A percentile compares a stretch with the other conserved stretches of the same genome.
Evolutionary conservation across 225 moss, liverwort and hornwort species (phyloP).

Genomic region (Ulota crispa): DNA sequence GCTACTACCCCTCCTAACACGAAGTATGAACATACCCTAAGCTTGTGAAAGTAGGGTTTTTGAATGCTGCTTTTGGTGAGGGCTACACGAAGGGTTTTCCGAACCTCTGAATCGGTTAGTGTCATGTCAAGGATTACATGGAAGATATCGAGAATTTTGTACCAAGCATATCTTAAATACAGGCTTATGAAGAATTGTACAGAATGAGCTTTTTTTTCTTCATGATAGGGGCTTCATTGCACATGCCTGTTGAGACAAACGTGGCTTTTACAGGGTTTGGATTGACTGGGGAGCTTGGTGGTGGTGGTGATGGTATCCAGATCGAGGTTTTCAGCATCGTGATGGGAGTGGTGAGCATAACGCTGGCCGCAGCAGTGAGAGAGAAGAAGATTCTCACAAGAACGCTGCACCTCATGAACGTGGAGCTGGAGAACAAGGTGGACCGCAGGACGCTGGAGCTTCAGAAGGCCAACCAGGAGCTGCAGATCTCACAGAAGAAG

Average conservation of each 20-base stretch:
- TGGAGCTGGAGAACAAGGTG: slow-evolving; percentile 58
- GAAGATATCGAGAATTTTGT: not conserved
- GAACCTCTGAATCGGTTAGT: not conserved
- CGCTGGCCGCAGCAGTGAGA: slow-evolving; percentile 62
- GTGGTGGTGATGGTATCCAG: slow-evolving; percentile 18
- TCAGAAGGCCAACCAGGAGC: slow-evolving; percentile 61
- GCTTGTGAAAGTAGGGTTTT: not conserved
- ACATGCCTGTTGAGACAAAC: not conserved
- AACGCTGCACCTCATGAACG: slow-evolving; percentile 58
- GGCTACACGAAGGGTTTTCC: not conserved
- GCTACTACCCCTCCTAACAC: no score
- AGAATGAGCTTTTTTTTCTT: no score
- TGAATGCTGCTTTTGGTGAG: not conserved
- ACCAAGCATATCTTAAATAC: no score
- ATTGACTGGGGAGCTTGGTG: not conserved
- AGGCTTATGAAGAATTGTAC: no score
- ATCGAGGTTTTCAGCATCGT: slow-evolving; percentile 64
- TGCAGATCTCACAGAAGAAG: slow-evolving; percentile 64
- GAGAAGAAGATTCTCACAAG: slow-evolving; percentile 55
- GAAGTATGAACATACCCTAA: no score
- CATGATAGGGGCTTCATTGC: not conserved
- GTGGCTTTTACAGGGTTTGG: not conserved
- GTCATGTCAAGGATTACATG: not conserved
- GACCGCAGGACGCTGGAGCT: slow-evolving; percentile 69
- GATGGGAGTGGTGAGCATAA: slow-evolving; percentile 58